Evolutionary conservation across 495 filamentous ascomycete genomes (phyloP).

Genomic region (Talaromyces ruber): DNA sequence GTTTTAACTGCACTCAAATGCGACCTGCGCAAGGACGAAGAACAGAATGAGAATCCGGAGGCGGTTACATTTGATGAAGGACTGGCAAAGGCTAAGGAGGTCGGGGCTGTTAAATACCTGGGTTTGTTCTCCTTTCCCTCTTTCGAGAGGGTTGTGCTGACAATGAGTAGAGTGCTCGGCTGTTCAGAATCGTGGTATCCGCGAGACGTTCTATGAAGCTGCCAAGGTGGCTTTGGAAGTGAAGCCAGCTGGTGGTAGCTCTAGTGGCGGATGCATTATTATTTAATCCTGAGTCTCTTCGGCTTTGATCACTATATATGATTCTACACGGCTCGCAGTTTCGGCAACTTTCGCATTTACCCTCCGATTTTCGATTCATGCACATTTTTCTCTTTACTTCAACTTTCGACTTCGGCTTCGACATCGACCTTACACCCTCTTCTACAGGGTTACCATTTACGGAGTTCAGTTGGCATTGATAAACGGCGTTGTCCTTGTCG

Average conservation of each 20-base stretch:
- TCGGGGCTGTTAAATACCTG: constrained; percentile 81
- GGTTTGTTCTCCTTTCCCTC: constrained; percentile 38
- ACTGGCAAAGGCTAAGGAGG: constrained; percentile 83
- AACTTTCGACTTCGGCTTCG: background rate
- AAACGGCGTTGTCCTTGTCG: constrained; percentile 1
- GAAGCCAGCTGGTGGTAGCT: constrained; percentile 45
- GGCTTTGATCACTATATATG: background rate
- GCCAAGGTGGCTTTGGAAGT: constrained; percentile 93
- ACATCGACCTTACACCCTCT: background rate
- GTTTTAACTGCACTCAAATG: constrained; percentile 97
- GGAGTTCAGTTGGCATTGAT: constrained; percentile 2
- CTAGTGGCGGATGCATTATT: constrained; percentile 42
- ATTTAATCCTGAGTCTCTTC: constrained; percentile 33
- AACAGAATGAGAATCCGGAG: constrained; percentile 48
- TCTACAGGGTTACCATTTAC: background rate
- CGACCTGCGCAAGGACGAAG: constrained; percentile 71
- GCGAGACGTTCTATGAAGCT: constrained; percentile 97
- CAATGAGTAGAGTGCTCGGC: constrained; percentile 74
- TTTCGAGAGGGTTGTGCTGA: background rate
- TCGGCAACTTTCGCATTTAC: background rate
- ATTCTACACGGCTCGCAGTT: background rate
- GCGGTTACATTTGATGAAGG: constrained; percentile 91
- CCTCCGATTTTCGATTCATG: constrained; percentile 4
- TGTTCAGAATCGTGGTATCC: constrained; percentile 93
- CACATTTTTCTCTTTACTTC: background rate